Evolutionary conservation across 441 rosid species (phyloP).

Genomic region (Populus hybrid): DNA sequence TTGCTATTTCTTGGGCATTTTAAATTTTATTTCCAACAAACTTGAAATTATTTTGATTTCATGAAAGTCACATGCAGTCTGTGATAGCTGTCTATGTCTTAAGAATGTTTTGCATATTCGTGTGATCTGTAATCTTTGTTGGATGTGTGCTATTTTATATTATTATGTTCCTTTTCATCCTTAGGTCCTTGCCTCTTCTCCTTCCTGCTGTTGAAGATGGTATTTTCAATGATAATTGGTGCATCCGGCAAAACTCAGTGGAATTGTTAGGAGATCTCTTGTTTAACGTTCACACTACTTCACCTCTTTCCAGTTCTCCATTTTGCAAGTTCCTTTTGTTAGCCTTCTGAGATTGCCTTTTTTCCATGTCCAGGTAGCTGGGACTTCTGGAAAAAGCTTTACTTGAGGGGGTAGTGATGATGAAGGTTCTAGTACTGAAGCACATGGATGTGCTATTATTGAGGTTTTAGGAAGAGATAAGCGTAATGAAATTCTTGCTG

Average conservation of each 20-base stretch:
- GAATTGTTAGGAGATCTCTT: slow-evolving; percentile 96
- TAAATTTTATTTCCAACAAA: too few species aligned
- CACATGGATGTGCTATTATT: slow-evolving; percentile 99
- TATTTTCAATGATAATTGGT: slow-evolving; percentile 97
- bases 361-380: slow-evolving; percentile 76
- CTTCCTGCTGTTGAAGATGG: slow-evolving; percentile 99
- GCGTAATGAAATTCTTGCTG: slow-evolving; percentile 98
- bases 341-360: slow-evolving; percentile 4
- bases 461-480: slow-evolving; percentile 96
- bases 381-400: slow-evolving; percentile 99
- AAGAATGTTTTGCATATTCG: not conserved
- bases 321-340: slow-evolving; percentile 1
- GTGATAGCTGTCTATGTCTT: not conserved
- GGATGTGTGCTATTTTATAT: not conserved
- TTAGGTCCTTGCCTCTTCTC: slow-evolving; percentile 94
- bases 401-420: slow-evolving; percentile 99
- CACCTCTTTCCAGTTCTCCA: slow-evolving; percentile 8
- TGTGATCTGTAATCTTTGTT: slow-evolving; percentile 13
- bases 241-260: slow-evolving; percentile 99
- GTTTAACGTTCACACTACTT: slow-evolving; percentile 67
- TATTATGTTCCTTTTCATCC: slow-evolving; percentile 12
- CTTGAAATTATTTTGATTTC: not conserved
- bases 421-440: slow-evolving; percentile 99
- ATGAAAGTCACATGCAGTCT: not conserved
- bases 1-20: not conserved